Conservation (phyloP, 1,284 basidiomycete species). For the Apiotrichum gracile region DNA sequence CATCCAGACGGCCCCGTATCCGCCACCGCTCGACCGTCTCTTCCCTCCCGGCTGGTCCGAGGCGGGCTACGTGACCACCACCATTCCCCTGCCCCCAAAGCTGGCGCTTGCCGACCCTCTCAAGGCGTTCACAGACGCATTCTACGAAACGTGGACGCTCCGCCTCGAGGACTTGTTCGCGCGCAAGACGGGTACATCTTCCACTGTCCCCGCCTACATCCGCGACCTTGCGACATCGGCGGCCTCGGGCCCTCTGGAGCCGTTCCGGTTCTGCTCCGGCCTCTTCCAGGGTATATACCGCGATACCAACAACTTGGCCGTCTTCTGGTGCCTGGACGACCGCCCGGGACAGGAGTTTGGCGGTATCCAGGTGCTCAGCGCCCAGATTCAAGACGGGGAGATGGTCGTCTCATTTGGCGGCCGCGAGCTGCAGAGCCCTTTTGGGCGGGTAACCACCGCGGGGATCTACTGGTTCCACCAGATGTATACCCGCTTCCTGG, state of each 20-base stretch:
- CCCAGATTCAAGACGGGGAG: background rate
- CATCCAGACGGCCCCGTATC: no score
- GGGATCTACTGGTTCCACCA: background rate
- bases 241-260: background rate
- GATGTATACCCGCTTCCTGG: slow-evolving; percentile 3
- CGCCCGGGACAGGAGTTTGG: background rate
- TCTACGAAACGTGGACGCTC: slow-evolving; percentile 8
- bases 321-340: background rate
- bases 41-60: background rate
- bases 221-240: background rate
- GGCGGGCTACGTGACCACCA: background rate
- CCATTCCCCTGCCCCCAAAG: background rate
- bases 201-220: background rate
- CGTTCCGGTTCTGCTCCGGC: background rate
- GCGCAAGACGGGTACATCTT: background rate
- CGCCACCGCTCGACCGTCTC: background rate
- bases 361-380: background rate
- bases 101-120: background rate
- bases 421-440: background rate
- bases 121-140: background rate
- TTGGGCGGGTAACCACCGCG: background rate
- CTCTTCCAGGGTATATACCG: slow-evolving; percentile 1
- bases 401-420: background rate
- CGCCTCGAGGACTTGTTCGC: background rate
- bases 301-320: background rate